These are phyloP conservation scores for Lasiodiplodia sp. DNA, from an alignment of 2,329 filamentous ascomycete genomes.

Conservation along the genomic window DNA sequence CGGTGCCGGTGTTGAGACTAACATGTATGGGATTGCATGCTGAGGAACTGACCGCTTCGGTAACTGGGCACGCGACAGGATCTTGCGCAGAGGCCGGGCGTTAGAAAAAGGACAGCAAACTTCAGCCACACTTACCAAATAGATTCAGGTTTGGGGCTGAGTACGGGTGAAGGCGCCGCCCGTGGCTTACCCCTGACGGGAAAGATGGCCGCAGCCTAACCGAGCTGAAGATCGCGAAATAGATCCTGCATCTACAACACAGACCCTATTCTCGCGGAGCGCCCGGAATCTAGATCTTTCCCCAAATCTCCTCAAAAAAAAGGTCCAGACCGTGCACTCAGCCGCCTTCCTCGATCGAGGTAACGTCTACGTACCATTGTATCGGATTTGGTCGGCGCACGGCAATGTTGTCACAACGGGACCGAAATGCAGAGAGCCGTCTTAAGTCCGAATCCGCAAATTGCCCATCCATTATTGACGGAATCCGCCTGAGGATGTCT, in stretches of 20 bases:
- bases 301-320: neutral
- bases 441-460: no score
- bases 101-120: neutral
- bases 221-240: neutral
- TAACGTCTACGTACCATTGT: no score
- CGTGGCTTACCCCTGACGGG: conserved; percentile 20
- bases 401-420: no score
- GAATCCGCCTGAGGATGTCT: no score
- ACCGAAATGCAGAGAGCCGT: no score
- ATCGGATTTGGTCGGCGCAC: no score
- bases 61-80: conserved; percentile 20
- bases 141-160: neutral
- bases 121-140: conserved; percentile 9
- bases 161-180: conserved; percentile 6
- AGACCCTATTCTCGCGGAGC: neutral
- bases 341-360: no score
- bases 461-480: no score
- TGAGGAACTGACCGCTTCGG: neutral
- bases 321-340: neutral
- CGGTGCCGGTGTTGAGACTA: neutral
- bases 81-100: neutral
- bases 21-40: neutral
- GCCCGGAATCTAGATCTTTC: neutral
- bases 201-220: neutral
- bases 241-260: neutral